Conservation (phyloP, 495 filamentous ascomycete species). For the Ramalina intermedia region DNA sequence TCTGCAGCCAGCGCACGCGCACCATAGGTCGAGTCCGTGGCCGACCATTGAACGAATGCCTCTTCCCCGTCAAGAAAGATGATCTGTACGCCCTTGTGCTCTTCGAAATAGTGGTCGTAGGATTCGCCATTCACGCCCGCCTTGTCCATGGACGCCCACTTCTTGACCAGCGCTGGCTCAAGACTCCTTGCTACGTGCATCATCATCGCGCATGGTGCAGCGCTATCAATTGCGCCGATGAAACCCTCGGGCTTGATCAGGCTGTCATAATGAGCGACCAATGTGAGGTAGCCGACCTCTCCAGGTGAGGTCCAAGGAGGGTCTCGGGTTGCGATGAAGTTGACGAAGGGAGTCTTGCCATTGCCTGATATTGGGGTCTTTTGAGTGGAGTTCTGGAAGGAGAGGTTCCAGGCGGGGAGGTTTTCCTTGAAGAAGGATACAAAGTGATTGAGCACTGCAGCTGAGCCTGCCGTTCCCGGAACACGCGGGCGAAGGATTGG, state of each 20-base stretch:
- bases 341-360: conserved; percentile 64
- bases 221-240: conserved; percentile 87
- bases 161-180: conserved; percentile 61
- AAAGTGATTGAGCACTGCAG: conserved; percentile 65
- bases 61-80: conserved; percentile 90
- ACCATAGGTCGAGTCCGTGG: conserved; percentile 73
- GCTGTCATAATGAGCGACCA: conserved; percentile 92
- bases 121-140: conserved; percentile 34
- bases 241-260: conserved; percentile 73
- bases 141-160: conserved; percentile 59
- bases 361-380: conserved; percentile 60
- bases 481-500: conserved; percentile 87
- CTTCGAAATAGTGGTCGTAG: conserved; percentile 31
- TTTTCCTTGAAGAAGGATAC: conserved; percentile 57
- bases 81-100: conserved; percentile 75
- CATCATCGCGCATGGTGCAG: conserved; percentile 83
- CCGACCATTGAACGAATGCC: conserved; percentile 68
- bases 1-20: conserved; percentile 59
- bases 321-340: conserved; percentile 78
- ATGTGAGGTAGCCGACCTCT: conserved; percentile 63
- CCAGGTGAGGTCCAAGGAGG: conserved; percentile 64
- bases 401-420: conserved; percentile 65
- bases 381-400: conserved; percentile 74
- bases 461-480: conserved; percentile 67
- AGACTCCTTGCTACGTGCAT: conserved; percentile 72